phyloP scores from a whole-genome alignment of 441 rosid species.

The Arabidopsis lyrata region DNA sequence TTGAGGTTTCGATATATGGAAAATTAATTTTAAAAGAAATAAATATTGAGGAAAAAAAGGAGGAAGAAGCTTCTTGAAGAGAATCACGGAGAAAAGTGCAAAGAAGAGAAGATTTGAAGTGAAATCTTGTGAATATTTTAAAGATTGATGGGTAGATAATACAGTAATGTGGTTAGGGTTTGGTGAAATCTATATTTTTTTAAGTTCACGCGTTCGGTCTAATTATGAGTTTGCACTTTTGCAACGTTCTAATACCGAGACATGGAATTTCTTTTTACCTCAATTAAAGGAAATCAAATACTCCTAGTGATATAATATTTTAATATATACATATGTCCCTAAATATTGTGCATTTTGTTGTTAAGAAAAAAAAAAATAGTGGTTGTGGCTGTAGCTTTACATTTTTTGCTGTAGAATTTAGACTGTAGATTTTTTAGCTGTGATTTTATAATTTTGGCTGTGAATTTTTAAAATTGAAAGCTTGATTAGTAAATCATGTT shows the following conservation, averaged over 20 bases:
- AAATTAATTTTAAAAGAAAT: neutral
- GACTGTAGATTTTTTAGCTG: no score
- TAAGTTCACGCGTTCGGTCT: slow-evolving; percentile 28
- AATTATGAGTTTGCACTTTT: slow-evolving; percentile 28
- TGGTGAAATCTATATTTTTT: slow-evolving; percentile 7
- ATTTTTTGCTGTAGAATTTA: no score
- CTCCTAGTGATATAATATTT: neutral
- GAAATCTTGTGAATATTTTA: slow-evolving; percentile 30
- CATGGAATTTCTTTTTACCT: neutral
- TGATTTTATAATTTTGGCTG: no score
- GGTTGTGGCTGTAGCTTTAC: no score
- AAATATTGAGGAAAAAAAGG: slow-evolving; percentile 4
- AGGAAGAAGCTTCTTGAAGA: slow-evolving; percentile 27
- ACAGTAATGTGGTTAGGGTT: slow-evolving; percentile 6
- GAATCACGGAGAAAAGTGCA: slow-evolving; percentile 40
- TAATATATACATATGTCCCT: no score
- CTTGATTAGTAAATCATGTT: no score
- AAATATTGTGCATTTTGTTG: neutral
- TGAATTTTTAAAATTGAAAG: no score
- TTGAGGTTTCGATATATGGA: slow-evolving; percentile 10
- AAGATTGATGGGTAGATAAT: neutral
- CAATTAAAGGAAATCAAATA: neutral
- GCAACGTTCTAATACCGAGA: neutral
- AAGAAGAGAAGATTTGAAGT: slow-evolving; percentile 2
- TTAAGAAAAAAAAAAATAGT: neutral